Evolutionary conservation across 176 grass and related monocot genomes (phyloP), one percentile per base, ranked within the genome.

Genomic region (Avena sativa): DNA sequence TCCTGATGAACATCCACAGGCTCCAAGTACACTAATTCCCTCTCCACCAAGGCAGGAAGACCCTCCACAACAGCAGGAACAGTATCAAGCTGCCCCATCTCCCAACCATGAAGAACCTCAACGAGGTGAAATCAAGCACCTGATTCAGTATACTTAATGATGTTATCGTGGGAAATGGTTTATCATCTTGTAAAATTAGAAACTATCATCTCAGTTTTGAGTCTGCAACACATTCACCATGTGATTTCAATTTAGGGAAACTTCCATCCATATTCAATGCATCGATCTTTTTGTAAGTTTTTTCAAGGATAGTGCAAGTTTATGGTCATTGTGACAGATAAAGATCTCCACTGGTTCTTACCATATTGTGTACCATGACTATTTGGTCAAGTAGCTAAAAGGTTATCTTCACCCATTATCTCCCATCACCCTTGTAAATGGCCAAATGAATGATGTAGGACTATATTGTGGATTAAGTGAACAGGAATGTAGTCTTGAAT

Each of bases 31-130:
- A 23, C 82, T 95, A 48, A 30, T 89, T 83, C 90, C 89, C 67
- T 94, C 93, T 21, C 90, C 90, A 63, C 86, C 79, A 81, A 85
- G 28, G 26, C 79, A 84, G 76, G 93, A 92, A 89, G 86, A 91
- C 43, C 65, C 73, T 82, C 82, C 44, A 50, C 89, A 80, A 68
- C 78, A 79, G 74, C 80, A 78, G 70, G 81, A 88, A 74, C 85
- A 77, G 14, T 79, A 50, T 59, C 15, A 68, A 56, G 65, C 72
- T 77, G 78, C 63, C 21, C 82, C 77, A 76, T 84, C 82, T 43
- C 78, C 87, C 86, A 21, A 58, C 12, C 91, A 57, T 49, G 84
- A 71, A 79, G 84, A 97, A 77, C 80, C 84, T 89, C 87, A 85
- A 77, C 88, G 86, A 95, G 90, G 93, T 95, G 36, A 65, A 66